Conservation (phyloP, 371 early-diverging fungal species). For the Massospora cicadina region DNA sequence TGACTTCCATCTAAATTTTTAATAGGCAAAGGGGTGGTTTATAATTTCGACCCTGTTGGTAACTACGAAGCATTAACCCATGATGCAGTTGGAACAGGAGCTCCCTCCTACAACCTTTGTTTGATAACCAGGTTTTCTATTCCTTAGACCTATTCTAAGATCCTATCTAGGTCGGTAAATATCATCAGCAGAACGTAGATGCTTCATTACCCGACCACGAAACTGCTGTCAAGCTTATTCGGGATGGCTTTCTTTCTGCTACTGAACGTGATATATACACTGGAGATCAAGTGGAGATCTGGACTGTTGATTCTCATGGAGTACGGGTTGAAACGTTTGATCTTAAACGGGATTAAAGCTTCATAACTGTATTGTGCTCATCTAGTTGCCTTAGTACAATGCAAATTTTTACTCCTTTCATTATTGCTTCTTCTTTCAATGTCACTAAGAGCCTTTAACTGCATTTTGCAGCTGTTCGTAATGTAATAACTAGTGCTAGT, state of each 20-base stretch:
- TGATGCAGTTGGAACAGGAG: slow-evolving; percentile 83
- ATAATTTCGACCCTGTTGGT: slow-evolving; percentile 94
- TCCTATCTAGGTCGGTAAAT: slow-evolving; percentile 21
- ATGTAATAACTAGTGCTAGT: too few species aligned
- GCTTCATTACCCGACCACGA: slow-evolving; percentile 32
- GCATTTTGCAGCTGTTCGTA: too few species aligned
- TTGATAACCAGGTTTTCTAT: slow-evolving; percentile 82
- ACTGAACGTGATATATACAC: slow-evolving; percentile 99
- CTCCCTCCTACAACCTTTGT: slow-evolving; percentile 90
- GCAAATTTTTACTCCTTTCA: too few species aligned
- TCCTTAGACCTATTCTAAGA: not conserved
- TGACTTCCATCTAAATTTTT: not conserved
- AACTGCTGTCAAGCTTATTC: slow-evolving; percentile 59
- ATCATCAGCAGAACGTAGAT: slow-evolving; percentile 21
- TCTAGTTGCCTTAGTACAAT: too few species aligned
- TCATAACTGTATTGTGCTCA: too few species aligned
- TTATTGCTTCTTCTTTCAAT: too few species aligned
- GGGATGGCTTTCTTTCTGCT: slow-evolving; percentile 95
- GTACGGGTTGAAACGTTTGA: slow-evolving; percentile 48
- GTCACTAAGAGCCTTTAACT: too few species aligned
- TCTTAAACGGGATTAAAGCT: slow-evolving; percentile 63
- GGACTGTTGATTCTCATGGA: slow-evolving; percentile 64
- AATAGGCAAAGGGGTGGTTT: slow-evolving; percentile 73
- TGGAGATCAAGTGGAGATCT: slow-evolving; percentile 93
- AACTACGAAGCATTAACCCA: slow-evolving; percentile 68